Evolutionary conservation across 345 rosid genomes (phyloP), one percentile per base, ranked within the genome.

Genomic region (Punica granatum): DNA sequence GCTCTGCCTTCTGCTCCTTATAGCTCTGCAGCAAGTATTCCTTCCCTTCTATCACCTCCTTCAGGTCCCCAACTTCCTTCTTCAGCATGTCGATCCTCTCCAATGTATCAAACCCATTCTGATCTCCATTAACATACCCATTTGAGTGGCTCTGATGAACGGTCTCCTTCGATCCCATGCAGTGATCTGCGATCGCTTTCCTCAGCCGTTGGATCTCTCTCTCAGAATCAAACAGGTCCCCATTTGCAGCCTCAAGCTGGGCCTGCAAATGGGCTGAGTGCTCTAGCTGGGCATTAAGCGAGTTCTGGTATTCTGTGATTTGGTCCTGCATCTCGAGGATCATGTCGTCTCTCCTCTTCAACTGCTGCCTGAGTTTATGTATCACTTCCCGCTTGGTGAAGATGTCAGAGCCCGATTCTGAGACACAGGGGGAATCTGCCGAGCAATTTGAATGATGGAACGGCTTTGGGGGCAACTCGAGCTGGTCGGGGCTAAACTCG

Each of bases 241-340:
- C 79, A 73, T 88, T 89, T 10, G 85, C 80, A 31, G 92, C 73
- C 44, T 94, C 95, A 32, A 94, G 74, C 71, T 86, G 99, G 61
- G 92, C 69, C 71, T 86, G 97, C 78, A 89, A 68, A 72, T 86
- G 86, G 56, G 82, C 80, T 26, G 95, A 84, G 67, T 83, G 87
- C n/a, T 81, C 79, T 70, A 84, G 61, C 75, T 91, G 95, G 44
- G 87, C 65, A 68, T 69, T 84, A 9, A 84, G 77, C 5, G 96
- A 89, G 75, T 77, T 94, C 79, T 85, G 91, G 69, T 85, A 65
- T 74, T 85, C 96, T 48, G 70, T 23, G 15, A 89, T 85, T 82
- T 91, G 99, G 68, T 91, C 99, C 75, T 94, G 97, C 99, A 94
- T 94, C 82, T 90, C 99, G 51, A 94, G 74, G 62, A 87, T 75